Evolutionary conservation across 352 stramenopile species (phyloP).

Genomic region (Phytophthora pini): DNA sequence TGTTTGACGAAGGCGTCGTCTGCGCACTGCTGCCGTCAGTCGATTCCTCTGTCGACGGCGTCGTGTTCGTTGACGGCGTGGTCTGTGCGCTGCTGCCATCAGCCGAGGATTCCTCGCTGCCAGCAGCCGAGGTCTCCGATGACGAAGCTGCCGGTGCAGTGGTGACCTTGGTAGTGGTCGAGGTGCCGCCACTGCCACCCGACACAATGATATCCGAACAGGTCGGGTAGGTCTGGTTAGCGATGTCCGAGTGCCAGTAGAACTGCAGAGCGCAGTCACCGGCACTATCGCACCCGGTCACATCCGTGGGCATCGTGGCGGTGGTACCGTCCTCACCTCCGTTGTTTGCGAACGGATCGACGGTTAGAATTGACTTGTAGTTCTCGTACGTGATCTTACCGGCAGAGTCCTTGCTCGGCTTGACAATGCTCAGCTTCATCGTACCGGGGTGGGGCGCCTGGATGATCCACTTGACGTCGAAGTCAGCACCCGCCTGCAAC

Average conservation of each 20-base stretch:
- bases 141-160: slow-evolving; percentile 6
- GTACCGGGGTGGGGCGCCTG: slow-evolving; percentile 63
- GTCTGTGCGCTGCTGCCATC: slow-evolving; percentile 2
- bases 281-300: slow-evolving; percentile 49
- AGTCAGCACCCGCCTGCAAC: slow-evolving; percentile 45
- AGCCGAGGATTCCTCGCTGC: background rate
- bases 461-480: slow-evolving; percentile 60
- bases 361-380: slow-evolving; percentile 29
- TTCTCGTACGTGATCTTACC: slow-evolving; percentile 58
- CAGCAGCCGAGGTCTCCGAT: slow-evolving; percentile 6
- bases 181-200: background rate
- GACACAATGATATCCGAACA: slow-evolving; percentile 37
- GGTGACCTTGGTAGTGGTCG: slow-evolving; percentile 21
- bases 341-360: slow-evolving; percentile 33
- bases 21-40: slow-evolving; percentile 10
- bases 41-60: background rate
- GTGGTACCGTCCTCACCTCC: slow-evolving; percentile 17
- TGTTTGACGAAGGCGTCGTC: slow-evolving; percentile 12
- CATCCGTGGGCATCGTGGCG: slow-evolving; percentile 46
- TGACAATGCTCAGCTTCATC: slow-evolving; percentile 63
- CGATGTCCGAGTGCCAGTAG: slow-evolving; percentile 67
- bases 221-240: slow-evolving; percentile 66
- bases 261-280: slow-evolving; percentile 65
- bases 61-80: slow-evolving; percentile 2
- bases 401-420: slow-evolving; percentile 38